Percentiles rank a stretch among this genome's conserved stretches.
These are phyloP conservation scores for Didymella segeticola DNA, from an alignment of 2,329 filamentous ascomycete species.

Conservation along the genomic window DNA sequence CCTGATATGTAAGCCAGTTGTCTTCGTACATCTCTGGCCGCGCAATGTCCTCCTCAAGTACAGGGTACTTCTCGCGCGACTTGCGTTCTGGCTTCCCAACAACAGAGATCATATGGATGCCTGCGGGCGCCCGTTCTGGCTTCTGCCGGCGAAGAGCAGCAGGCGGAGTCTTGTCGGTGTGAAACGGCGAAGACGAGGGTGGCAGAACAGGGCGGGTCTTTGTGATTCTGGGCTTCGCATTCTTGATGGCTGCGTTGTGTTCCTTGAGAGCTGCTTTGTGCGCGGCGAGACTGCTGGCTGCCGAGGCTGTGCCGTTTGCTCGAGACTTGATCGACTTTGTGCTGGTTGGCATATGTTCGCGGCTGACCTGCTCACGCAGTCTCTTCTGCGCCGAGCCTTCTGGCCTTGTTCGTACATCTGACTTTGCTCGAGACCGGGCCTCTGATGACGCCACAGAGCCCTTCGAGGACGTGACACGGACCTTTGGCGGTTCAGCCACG, in stretches of 20 bases:
- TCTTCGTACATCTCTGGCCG: conserved; percentile 68
- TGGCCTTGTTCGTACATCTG: conserved; percentile 30
- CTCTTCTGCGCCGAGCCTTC: conserved; percentile 43
- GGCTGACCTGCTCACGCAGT: conserved; percentile 38
- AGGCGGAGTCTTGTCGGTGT: conserved; percentile 46
- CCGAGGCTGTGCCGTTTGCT: conserved; percentile 38
- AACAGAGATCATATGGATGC: conserved; percentile 43
- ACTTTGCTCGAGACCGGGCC: conserved; percentile 20
- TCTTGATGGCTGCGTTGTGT: conserved; percentile 35
- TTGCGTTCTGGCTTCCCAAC: conserved; percentile 36
- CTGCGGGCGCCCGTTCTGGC: conserved; percentile 34
- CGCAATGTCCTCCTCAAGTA: conserved; percentile 61
- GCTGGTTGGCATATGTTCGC: conserved; percentile 38
- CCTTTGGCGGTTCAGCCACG: conserved; percentile 25
- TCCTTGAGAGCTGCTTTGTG: conserved; percentile 25
- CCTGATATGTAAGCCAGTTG: conserved; percentile 67
- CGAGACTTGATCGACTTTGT: conserved; percentile 43
- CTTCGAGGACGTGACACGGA: conserved; percentile 23
- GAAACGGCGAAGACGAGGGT: conserved; percentile 46
- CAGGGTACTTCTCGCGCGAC: conserved; percentile 54
- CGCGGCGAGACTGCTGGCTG: conserved; percentile 31
- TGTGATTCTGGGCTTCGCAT: conserved; percentile 31
- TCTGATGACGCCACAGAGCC: conserved; percentile 20
- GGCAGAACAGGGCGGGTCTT: conserved; percentile 29
- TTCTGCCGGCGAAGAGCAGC: conserved; percentile 39